Evolutionary conservation across 2,329 filamentous ascomycete species (phyloP).

Genomic region (Aspergillus aculeatinus): DNA sequence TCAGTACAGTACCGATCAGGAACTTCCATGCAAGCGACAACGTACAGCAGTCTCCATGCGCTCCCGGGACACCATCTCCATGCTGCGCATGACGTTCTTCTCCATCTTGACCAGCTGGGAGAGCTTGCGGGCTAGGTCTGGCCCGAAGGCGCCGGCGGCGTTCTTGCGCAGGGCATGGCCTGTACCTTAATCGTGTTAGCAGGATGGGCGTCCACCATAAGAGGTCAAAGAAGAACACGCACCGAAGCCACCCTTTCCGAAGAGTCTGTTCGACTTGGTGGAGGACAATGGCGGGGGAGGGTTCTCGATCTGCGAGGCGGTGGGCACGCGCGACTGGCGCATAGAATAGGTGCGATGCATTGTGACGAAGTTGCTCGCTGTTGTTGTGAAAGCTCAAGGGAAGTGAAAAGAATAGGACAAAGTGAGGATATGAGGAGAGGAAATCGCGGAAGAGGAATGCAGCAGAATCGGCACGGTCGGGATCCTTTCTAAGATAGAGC

Average conservation of each 20-base stretch:
- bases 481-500: slow-evolving; percentile 16
- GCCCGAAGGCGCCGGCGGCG: slow-evolving; percentile 57
- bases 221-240: slow-evolving; percentile 42
- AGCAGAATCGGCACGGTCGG: slow-evolving; percentile 11
- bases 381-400: neutral
- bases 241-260: slow-evolving; percentile 84
- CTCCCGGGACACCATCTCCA: slow-evolving; percentile 92
- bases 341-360: slow-evolving; percentile 99
- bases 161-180: slow-evolving; percentile 62
- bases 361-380: slow-evolving; percentile 18
- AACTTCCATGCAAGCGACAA: slow-evolving; percentile 22
- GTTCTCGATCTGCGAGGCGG: slow-evolving; percentile 86
- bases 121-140: slow-evolving; percentile 95
- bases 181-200: slow-evolving; percentile 33
- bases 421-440: slow-evolving; percentile 4
- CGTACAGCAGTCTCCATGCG: slow-evolving; percentile 97
- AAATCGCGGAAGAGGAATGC: slow-evolving; percentile 1
- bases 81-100: slow-evolving; percentile 99
- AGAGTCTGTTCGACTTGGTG: slow-evolving; percentile 87
- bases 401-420: slow-evolving; percentile 1
- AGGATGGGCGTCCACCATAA: neutral
- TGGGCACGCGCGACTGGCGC: slow-evolving; percentile 95
- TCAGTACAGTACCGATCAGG: neutral
- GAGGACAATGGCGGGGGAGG: slow-evolving; percentile 87
- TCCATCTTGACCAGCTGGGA: slow-evolving; percentile 99